Evolutionary conservation across 2,329 filamentous ascomycete genomes (phyloP).

Genomic region (Pestalotiopsis sp.): DNA sequence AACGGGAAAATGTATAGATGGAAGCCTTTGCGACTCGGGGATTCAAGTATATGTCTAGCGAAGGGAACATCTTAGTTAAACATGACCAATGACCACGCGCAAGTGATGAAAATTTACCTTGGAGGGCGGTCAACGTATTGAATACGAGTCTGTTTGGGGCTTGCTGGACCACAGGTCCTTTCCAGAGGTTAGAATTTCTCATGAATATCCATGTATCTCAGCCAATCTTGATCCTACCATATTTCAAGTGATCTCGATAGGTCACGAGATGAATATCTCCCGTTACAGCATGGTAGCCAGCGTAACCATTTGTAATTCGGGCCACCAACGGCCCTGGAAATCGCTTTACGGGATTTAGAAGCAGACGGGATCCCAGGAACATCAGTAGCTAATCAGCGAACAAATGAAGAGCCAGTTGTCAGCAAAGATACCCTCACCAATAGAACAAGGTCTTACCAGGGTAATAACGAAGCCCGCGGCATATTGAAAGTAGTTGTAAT

Average conservation of each 20-base stretch:
- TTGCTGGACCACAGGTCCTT: conserved; percentile 20
- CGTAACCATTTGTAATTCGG: background rate
- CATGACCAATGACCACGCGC: background rate
- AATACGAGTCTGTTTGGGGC: conserved; percentile 24
- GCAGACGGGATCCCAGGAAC: background rate
- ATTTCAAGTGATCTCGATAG: background rate
- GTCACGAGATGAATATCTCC: background rate
- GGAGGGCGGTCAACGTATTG: conserved; percentile 20
- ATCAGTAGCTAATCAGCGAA: background rate
- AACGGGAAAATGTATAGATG: conserved; percentile 19
- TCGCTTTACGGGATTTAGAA: background rate
- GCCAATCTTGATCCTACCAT: background rate
- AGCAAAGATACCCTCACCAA: background rate
- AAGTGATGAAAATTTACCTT: background rate
- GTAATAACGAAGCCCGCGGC: background rate
- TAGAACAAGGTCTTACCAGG: background rate
- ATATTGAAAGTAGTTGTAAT: background rate
- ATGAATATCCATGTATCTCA: background rate
- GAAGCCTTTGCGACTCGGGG: conserved; percentile 21
- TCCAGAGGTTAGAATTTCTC: background rate
- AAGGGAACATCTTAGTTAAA: background rate
- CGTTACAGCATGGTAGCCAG: background rate
- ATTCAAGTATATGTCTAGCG: conserved; percentile 24
- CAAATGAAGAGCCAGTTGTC: background rate
- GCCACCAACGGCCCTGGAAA: background rate